Percentiles rank a stretch among this genome's conserved stretches.
phyloP scores from a whole-genome alignment of 2,329 filamentous ascomycete genomes.

The Neoascochyta sp. region DNA sequence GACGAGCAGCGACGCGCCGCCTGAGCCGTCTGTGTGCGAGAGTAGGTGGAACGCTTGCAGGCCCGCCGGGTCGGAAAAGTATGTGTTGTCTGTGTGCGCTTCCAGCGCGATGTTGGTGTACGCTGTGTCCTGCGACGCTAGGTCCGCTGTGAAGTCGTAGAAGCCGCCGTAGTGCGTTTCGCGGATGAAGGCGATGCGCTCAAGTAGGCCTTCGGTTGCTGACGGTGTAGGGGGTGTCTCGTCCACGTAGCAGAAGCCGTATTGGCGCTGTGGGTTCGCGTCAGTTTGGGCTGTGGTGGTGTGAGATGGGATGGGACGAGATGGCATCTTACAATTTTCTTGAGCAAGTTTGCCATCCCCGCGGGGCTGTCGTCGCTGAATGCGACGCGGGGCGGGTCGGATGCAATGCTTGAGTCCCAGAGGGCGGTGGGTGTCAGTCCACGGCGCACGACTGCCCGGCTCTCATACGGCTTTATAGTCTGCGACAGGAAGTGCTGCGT shows the following conservation, averaged over 20 bases:
- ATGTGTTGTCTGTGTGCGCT: slow-evolving; percentile 91
- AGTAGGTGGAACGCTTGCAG: slow-evolving; percentile 91
- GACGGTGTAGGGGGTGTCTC: slow-evolving; percentile 63
- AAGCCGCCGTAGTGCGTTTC: slow-evolving; percentile 85
- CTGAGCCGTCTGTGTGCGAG: slow-evolving; percentile 66
- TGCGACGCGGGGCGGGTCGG: slow-evolving; percentile 54
- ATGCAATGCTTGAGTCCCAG: slow-evolving; percentile 33
- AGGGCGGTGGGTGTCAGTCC: slow-evolving; percentile 33
- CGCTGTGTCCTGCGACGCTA: slow-evolving; percentile 82
- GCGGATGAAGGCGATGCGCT: slow-evolving; percentile 80
- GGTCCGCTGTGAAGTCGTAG: slow-evolving; percentile 85
- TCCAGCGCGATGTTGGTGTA: slow-evolving; percentile 82
- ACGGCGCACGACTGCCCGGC: slow-evolving; percentile 32
- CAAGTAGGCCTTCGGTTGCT: slow-evolving; percentile 69
- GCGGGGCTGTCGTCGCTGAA: slow-evolving; percentile 58
- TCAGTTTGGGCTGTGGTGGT: slow-evolving; percentile 1
- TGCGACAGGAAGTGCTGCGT: slow-evolving; percentile 56
- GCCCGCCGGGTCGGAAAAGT: slow-evolving; percentile 88
- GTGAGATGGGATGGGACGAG: not conserved
- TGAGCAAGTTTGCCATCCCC: slow-evolving; percentile 54
- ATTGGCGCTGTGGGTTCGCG: slow-evolving; percentile 50
- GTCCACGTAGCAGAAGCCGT: slow-evolving; percentile 76
- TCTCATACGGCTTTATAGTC: slow-evolving; percentile 40
- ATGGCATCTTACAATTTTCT: slow-evolving; percentile 54
- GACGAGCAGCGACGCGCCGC: slow-evolving; percentile 76